phyloP scores from a whole-genome alignment of 139 green algal genomes.

The Ostreobium quekettii region DNA sequence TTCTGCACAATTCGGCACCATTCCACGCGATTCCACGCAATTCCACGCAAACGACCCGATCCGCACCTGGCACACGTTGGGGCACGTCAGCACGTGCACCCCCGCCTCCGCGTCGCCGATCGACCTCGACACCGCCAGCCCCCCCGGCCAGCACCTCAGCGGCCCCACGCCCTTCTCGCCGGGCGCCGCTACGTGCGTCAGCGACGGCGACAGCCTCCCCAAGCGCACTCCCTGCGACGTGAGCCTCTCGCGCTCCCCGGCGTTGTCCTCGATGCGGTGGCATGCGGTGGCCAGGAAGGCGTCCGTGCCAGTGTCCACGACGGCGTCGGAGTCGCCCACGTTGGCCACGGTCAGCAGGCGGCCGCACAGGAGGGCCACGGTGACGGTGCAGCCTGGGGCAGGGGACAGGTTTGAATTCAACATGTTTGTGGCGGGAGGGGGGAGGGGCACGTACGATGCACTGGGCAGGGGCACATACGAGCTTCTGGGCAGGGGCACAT shows the following conservation, averaged over 20 bases:
- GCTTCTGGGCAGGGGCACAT: no score
- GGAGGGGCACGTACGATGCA: no score
- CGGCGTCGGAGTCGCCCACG: constrained; percentile 60
- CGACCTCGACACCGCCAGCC: constrained; percentile 20
- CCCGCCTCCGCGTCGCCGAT: constrained; percentile 16
- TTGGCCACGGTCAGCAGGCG: constrained; percentile 50
- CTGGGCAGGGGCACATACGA: no score
- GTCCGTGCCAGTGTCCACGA: constrained; percentile 56
- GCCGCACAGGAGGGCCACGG: constrained; percentile 19
- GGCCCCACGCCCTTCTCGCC: constrained; percentile 19
- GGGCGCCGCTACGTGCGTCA: no score
- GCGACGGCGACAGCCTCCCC: no score
- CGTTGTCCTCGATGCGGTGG: constrained; percentile 62
- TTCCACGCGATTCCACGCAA: no score
- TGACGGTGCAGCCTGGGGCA: constrained; percentile 17
- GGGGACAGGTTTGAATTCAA: no score
- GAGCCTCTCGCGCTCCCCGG: constrained; percentile 55
- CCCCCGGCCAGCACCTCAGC: constrained; percentile 26
- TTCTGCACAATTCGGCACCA: no score
- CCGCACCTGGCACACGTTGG: constrained; percentile 71
- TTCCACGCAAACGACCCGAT: no score
- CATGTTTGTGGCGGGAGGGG: no score
- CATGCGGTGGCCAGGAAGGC: constrained; percentile 38
- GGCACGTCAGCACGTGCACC: constrained; percentile 46
- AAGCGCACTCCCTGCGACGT: constrained; percentile 36